Base-by-base conservation (phyloP, 73 alveolate species). In the Tetrahymena elliotti region DNA sequence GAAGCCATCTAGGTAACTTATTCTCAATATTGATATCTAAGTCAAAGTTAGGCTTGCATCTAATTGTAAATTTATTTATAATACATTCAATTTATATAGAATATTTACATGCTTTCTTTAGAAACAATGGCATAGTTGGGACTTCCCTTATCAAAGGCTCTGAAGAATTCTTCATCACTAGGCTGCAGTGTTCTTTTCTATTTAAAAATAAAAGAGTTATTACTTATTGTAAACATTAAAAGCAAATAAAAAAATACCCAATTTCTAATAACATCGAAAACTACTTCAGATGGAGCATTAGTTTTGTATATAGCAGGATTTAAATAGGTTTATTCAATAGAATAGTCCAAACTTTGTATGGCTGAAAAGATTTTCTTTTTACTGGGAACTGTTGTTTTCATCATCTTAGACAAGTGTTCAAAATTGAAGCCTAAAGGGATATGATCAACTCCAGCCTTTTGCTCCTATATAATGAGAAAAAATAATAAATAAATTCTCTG, bases 281-380 rank as follows among this genome's bases (percentile, higher is more conserved):
- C 95, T 41, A 96, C 98, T 39, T 97, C 96, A 82, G 97, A 96
- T 12, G 99, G 98, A 35, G 99, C 99, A 94, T 98, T 96, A 53
- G 99, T 98, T 95, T 98, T 98, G 95, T 96, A 98, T 24, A 97
- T 95, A 93, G 96, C 97, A 36, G 98, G 98, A 68, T 97, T 97
- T 82, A 97, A 97, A 95, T 98, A 98, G 18, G 99, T 96, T 93
- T 97, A 97, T 37, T 97, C 99, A 24, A 98, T 53, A 83, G 95
- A 93, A 94, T 95, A 97, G 38, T 98, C 98, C 92, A 97, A 93
- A 83, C 98, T 97, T 93, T 96, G 95, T 27, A 98, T 94, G 33
- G 98, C 99, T 13, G 99, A 94, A 93, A 95, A 96, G 22, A 98
- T 97, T 88, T 97, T 95, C 41, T 97, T 95, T 95, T 97, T 94